Conservation (phyloP, 306 rosid species). For the Pterocarpus macrocarpus region DNA sequence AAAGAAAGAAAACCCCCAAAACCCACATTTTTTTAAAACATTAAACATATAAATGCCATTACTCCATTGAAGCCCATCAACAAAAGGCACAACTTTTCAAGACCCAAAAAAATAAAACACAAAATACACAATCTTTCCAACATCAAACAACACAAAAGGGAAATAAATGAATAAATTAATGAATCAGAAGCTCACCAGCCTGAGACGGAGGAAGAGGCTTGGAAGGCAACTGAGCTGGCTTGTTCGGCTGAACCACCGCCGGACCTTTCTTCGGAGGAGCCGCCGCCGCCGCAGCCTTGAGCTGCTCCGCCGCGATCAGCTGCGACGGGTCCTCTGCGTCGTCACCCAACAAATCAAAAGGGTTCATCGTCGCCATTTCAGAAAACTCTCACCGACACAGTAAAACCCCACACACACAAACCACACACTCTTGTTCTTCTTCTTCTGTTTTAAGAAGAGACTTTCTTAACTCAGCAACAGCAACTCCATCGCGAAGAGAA, state of each 20-base stretch:
- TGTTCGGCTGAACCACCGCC: constrained; percentile 52
- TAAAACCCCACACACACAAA: not conserved
- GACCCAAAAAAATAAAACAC: not conserved
- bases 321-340: constrained; percentile 92
- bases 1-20: not conserved
- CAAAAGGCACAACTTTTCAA: not conserved
- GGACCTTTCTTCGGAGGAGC: constrained; percentile 52
- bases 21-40: no score
- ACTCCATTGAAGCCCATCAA: not conserved
- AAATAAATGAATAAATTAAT: not conserved
- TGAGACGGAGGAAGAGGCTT: constrained; percentile 89
- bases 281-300: constrained; percentile 50
- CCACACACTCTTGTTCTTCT: not conserved
- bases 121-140: not conserved
- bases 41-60: not conserved
- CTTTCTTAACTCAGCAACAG: not conserved
- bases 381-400: not conserved
- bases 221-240: constrained; percentile 78
- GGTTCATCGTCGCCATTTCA: constrained; percentile 83
- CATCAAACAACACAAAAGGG: not conserved
- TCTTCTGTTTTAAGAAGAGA: not conserved
- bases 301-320: constrained; percentile 67
- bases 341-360: constrained; percentile 90
- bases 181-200: constrained; percentile 68
- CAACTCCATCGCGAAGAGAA: not conserved